Base-by-base conservation (phyloP, 768 basidiomycete species). In the Boletus huronensis region DNA sequence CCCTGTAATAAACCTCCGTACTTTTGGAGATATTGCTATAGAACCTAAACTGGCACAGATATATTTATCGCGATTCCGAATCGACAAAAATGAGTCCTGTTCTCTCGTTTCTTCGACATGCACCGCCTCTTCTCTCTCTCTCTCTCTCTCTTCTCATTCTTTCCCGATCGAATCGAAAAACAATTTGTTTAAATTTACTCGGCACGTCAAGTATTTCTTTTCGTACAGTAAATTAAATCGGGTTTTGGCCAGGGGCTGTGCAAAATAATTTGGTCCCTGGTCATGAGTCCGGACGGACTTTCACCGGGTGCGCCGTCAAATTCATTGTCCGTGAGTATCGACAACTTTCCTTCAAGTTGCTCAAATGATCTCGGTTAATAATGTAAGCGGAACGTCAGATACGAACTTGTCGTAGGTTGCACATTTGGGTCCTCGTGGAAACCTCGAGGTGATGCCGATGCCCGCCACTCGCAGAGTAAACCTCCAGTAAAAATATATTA, bases 381-480 rank as follows among this genome's bases (percentile, higher is more conserved):
- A 19, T 28, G 21, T n/a, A 16, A 16, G 17, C 19, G 17, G 10
- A n/a, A 32, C 41, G 17, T 28, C 26, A 14, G 47, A 19, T 43
- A 17, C 34, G 47, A n/a, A n/a, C 34, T 48, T n/a, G 25, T 25
- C 36, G 25, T 14, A 5, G 47, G 47, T 48, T 25, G 5, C 16
- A 19, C 14, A 21, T 11, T 8, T 8, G 3, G 8, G 28, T 35
- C 50, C 62, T 65, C 63, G 42, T 43, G 63, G 39, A 29, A 3
- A 4, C 63, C 55, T 65, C 53, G 42, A 62, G 63, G 59, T 35
- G 13, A 7, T 14, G 34, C 36, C 31, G 31, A 34, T 32, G 32
- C 32, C 32, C 31, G 23, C 17, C 11, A 14, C 50, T n/a, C 50
- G 14, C n/a, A 34, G 5, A 14, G 6, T 0, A 5, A 50, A 14